Evolutionary conservation across 768 basidiomycete genomes (phyloP).

Genomic region (Tephrocybe sp.): DNA sequence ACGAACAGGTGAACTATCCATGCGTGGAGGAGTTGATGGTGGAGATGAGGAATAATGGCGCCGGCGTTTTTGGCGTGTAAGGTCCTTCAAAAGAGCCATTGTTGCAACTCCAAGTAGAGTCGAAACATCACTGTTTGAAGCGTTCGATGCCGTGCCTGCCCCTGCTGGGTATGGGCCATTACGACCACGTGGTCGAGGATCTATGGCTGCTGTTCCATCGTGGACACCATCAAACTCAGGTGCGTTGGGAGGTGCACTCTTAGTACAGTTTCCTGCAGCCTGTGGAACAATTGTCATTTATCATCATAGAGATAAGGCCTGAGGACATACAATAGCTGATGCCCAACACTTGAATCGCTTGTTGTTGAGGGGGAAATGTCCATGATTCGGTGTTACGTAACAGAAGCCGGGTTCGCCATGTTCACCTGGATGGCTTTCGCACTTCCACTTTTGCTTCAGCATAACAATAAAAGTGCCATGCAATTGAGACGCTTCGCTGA

Average conservation of each 20-base stretch:
- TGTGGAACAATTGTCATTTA: background rate
- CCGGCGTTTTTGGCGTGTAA: no score
- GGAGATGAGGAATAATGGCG: no score
- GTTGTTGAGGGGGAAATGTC: constrained; percentile 1
- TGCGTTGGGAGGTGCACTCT: constrained; percentile 14
- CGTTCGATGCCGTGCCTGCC: no score
- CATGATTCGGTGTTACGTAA: background rate
- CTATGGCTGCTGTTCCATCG: background rate
- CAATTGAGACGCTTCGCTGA: constrained; percentile 10
- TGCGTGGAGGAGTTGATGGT: no score
- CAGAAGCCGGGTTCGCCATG: constrained; percentile 19
- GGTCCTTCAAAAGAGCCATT: no score
- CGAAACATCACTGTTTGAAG: no score
- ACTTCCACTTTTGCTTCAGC: constrained; percentile 17
- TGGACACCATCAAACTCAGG: constrained; percentile 15
- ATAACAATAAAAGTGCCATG: constrained; percentile 12
- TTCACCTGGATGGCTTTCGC: constrained; percentile 17
- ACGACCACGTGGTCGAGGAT: constrained; percentile 1
- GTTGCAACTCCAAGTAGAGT: no score
- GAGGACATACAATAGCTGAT: background rate
- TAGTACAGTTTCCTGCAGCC: constrained; percentile 17
- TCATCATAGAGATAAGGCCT: no score
- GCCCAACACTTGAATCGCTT: constrained; percentile 3
- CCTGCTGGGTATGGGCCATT: background rate
- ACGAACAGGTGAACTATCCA: background rate